A percentile compares a stretch with the other conserved stretches of the same genome.
Conservation (phyloP, 1,139 yeast genomes). For the Candida smagusa region DNA sequence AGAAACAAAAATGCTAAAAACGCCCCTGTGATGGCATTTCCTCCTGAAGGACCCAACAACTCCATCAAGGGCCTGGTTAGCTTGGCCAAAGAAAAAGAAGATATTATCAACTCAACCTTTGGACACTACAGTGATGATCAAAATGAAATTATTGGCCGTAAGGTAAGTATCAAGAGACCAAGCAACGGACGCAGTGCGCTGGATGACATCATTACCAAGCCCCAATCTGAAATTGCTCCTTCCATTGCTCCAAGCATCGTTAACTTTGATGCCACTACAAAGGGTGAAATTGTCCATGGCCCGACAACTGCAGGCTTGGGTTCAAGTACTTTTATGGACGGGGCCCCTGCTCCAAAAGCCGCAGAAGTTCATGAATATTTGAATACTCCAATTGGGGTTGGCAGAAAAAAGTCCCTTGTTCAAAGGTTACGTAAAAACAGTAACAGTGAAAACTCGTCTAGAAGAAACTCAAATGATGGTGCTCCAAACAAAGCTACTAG, state of each 20-base stretch:
- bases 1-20: constrained; percentile 77
- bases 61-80: constrained; percentile 65
- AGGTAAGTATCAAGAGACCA: constrained; percentile 15
- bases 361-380: constrained; percentile 23
- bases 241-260: constrained; percentile 42
- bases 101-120: constrained; percentile 59
- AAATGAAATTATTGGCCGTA: constrained; percentile 36
- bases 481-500: constrained; percentile 8
- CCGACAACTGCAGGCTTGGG: constrained; percentile 85
- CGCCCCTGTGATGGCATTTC: constrained; percentile 95
- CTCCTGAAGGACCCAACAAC: constrained; percentile 91
- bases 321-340: constrained; percentile 87
- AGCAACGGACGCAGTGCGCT: constrained; percentile 11
- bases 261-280: constrained; percentile 67
- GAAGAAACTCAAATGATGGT: constrained; percentile 36
- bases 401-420: constrained; percentile 73
- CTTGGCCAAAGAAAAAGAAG: constrained; percentile 42
- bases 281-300: constrained; percentile 79
- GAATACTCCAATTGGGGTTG: constrained; percentile 40
- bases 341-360: constrained; percentile 82
- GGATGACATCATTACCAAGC: background rate
- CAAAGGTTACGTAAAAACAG: constrained; percentile 57
- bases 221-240: background rate
- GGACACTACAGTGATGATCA: constrained; percentile 47
- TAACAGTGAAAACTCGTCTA: constrained; percentile 29